Percentiles rank a stretch among this genome's conserved stretches.
Evolutionary conservation across 495 filamentous ascomycete genomes (phyloP).

Genomic region (Filosporella fistucella): DNA sequence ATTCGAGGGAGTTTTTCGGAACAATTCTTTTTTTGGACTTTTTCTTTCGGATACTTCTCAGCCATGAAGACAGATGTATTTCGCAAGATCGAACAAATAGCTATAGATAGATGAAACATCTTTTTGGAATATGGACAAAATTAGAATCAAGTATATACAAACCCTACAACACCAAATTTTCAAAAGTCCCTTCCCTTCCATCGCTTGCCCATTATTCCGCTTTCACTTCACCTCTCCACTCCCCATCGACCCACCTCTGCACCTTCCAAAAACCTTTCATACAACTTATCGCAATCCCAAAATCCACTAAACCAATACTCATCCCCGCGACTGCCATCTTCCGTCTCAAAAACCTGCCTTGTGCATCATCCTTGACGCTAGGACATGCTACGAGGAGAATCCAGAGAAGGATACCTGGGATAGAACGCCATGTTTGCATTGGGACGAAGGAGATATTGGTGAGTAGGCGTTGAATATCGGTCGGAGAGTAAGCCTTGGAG

Average conservation of each 20-base stretch:
- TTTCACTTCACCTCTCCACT: constrained; percentile 2
- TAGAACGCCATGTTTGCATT: constrained; percentile 14
- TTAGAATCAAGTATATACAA: no score
- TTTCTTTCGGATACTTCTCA: no score
- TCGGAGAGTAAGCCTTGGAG: neutral
- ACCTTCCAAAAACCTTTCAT: constrained; percentile 24
- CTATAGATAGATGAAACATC: no score
- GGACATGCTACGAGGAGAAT: constrained; percentile 12
- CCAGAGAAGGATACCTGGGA: constrained; percentile 26
- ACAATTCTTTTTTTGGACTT: no score
- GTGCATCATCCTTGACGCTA: neutral
- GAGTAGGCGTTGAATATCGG: neutral
- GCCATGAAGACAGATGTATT: no score
- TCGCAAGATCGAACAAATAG: no score
- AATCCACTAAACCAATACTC: constrained; percentile 22
- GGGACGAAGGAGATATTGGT: constrained; percentile 1
- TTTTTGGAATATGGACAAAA: no score
- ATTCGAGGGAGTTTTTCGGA: no score
- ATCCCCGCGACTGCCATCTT: constrained; percentile 24
- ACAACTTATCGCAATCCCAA: constrained; percentile 18
- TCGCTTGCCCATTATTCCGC: no score
- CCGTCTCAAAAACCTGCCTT: constrained; percentile 19
- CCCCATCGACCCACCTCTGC: constrained; percentile 11
- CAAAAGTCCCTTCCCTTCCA: no score
- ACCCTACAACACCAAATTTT: no score